Base-by-base conservation (phyloP, 192 early-diverging fungal genomes). In the Haplosporangium gracile region DNA sequence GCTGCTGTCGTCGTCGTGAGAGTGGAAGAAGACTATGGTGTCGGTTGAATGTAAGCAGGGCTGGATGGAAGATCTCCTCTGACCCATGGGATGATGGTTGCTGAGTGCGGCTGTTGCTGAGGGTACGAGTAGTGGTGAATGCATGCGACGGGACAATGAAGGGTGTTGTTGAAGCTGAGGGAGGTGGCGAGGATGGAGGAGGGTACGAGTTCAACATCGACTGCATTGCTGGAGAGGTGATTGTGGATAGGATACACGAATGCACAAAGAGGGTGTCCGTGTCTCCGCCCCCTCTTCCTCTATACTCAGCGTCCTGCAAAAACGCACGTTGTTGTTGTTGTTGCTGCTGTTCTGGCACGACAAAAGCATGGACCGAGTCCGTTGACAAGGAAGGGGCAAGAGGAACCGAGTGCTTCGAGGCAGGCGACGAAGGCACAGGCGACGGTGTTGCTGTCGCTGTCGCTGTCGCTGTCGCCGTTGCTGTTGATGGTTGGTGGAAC, bases 231-330 rank as follows among this genome's bases (percentile, higher is more conserved):
- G 26, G 29, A 4, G 83, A 60, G 9, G 53, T 26, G 5, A 72
- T 63, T 6, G 75, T 73, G 22, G 63, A 68, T 11, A 85, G 69
- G 36, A 85, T 57, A 32, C 83, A 85, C 32, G 78, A 76, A 45
- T 85, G 78, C 7, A 70, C 68, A 34, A 40, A 36, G 16, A 81
- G 57, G 1, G 36, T 34, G 29, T 22, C 20, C 1, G 43, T 29
- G 4, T n/a, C 24, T 15, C 26, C 24, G 39, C 36, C 40, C 5
- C 4, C 6, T 60, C 74, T 24, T 51, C n/a, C n/a, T 51, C 16
- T 15, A 22, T 51, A 18, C 15, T 51, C 18, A 51, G 20, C 49
- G 5, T 51, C 49, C 20, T 51, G 18, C 18, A 51, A 16, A 22
- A 18, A 51, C n/a, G 39, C 42, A 32, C 11, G 39, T 72, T n/a